A percentile compares a stretch with the other conserved stretches of the same genome.
These are phyloP conservation scores for Irpex sp. DNA, from an alignment of 1,284 basidiomycete species.

Conservation along the genomic window DNA sequence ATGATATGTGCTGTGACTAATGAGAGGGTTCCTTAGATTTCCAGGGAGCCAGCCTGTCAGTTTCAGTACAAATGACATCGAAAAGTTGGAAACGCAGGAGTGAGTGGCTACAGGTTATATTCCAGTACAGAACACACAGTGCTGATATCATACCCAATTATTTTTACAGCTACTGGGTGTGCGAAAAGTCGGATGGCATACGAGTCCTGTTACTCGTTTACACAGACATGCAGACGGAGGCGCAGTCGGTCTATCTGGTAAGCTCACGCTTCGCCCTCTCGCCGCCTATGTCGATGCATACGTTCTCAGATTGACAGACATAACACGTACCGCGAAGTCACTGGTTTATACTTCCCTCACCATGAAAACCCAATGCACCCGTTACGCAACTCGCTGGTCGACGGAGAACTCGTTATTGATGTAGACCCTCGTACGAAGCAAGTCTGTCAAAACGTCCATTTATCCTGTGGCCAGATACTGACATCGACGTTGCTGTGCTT, in stretches of 20 bases:
- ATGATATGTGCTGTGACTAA: background rate
- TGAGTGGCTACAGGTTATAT: conserved; percentile 36
- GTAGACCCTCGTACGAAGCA: conserved; percentile 70
- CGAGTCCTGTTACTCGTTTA: conserved; percentile 87
- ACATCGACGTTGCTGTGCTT: conserved; percentile 11
- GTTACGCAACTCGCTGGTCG: conserved; percentile 80
- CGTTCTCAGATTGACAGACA: conserved; percentile 85
- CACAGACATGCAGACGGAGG: conserved; percentile 58
- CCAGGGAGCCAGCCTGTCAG: conserved; percentile 94
- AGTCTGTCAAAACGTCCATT: conserved; percentile 35
- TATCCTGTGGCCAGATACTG: conserved; percentile 1
- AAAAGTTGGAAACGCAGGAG: conserved; percentile 82
- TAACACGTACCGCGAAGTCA: conserved; percentile 77
- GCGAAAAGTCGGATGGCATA: conserved; percentile 99
- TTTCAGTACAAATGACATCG: conserved; percentile 69
- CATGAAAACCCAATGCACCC: conserved; percentile 65
- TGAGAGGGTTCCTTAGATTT: conserved; percentile 46
- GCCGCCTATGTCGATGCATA: no score
- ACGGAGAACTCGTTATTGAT: conserved; percentile 95
- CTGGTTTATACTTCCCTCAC: conserved; percentile 86
- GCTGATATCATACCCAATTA: conserved; percentile 2
- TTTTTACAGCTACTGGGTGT: conserved; percentile 88
- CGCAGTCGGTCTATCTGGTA: conserved; percentile 83
- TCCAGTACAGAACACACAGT: background rate
- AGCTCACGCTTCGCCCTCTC: conserved; percentile 20